Evolutionary conservation across 768 basidiomycete genomes (phyloP).

Genomic region (Strobilomyces confusus): DNA sequence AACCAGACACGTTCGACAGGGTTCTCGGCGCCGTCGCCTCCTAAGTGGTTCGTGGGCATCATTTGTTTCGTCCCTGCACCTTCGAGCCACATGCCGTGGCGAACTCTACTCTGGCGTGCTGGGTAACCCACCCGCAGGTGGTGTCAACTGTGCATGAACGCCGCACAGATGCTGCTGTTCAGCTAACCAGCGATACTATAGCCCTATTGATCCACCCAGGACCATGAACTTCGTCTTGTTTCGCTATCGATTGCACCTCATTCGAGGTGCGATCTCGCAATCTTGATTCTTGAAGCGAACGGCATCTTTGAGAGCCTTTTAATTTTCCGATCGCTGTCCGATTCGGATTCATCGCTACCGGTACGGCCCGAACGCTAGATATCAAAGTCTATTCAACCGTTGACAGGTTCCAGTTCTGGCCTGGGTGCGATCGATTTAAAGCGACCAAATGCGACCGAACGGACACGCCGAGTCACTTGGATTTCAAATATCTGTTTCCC

Average conservation of each 20-base stretch:
- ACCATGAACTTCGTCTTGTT: background rate
- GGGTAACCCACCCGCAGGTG: background rate
- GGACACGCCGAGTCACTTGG: background rate
- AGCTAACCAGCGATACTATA: background rate
- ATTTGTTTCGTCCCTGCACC: background rate
- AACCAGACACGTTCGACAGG: background rate
- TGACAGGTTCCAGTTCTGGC: background rate
- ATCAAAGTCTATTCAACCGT: background rate
- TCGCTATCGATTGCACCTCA: background rate
- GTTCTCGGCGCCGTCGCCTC: background rate
- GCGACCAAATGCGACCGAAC: background rate
- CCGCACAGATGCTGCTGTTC: background rate
- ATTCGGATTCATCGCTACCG: background rate
- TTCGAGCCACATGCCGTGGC: background rate
- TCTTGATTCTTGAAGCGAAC: background rate
- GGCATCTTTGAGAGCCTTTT: too few relatives aligned
- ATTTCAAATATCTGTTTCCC: slow-evolving; percentile 16
- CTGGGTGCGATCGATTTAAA: background rate
- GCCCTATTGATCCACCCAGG: background rate
- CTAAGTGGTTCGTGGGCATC: background rate
- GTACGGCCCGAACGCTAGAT: background rate
- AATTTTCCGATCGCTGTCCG: background rate
- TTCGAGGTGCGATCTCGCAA: background rate
- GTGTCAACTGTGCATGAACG: background rate
- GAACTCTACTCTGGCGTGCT: background rate